Conservation (phyloP, 768 basidiomycete genomes). For the Gymnopilus dilepis region DNA sequence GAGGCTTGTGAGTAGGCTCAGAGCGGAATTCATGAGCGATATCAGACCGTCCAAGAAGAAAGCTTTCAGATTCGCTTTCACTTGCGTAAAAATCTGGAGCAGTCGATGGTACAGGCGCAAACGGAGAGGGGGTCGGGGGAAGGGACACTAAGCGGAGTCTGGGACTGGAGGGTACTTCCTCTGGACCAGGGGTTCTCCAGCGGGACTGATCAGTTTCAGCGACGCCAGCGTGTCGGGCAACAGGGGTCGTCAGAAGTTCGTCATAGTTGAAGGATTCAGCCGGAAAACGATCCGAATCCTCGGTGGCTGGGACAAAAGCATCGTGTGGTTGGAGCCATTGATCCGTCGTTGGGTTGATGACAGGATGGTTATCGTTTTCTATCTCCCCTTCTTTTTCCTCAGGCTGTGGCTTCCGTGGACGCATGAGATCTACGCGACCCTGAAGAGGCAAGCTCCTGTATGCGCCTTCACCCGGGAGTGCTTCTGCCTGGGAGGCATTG, state of each 20-base stretch:
- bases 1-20: slow-evolving; percentile 21
- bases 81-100: slow-evolving; percentile 36
- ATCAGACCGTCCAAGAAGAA: slow-evolving; percentile 24
- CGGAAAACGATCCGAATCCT: slow-evolving; percentile 25
- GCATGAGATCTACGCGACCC: slow-evolving; percentile 88
- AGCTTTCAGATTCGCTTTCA: slow-evolving; percentile 34
- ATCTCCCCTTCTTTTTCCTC: slow-evolving; percentile 12
- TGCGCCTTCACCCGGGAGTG: slow-evolving; percentile 58
- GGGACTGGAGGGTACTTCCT: slow-evolving; percentile 70
- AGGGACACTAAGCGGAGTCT: slow-evolving; percentile 53
- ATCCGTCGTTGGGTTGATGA: slow-evolving; percentile 20
- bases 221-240: slow-evolving; percentile 34
- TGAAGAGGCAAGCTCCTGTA: slow-evolving; percentile 86
- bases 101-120: slow-evolving; percentile 24
- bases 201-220: slow-evolving; percentile 37
- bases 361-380: slow-evolving; percentile 16
- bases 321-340: slow-evolving; percentile 22
- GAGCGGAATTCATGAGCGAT: slow-evolving; percentile 26
- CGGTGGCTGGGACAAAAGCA: slow-evolving; percentile 24
- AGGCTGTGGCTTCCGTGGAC: slow-evolving; percentile 44
- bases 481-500: slow-evolving; percentile 27
- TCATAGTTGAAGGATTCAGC: slow-evolving; percentile 29
- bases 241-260: slow-evolving; percentile 44
- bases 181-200: slow-evolving; percentile 60
- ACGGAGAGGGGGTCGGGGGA: slow-evolving; percentile 48